Conservation (phyloP, 1,139 yeast species). For the Geotrichum aggregatum region DNA sequence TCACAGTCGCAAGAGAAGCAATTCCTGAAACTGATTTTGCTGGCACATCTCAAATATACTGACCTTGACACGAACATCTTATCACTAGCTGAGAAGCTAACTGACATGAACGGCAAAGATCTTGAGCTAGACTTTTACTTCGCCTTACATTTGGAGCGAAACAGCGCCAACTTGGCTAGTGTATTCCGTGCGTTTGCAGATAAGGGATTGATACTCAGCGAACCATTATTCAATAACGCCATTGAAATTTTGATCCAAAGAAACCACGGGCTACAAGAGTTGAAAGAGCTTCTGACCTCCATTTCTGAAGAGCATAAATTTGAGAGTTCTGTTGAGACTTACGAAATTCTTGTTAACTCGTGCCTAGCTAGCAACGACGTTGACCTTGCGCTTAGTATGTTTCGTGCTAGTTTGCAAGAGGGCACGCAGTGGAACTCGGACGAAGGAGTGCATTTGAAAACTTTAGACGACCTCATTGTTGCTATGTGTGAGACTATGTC, state of each 20-base stretch:
- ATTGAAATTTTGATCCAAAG: conserved; percentile 17
- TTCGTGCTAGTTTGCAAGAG: conserved; percentile 39
- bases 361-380: conserved; percentile 25
- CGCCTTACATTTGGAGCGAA: conserved; percentile 5
- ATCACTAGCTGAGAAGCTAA: background rate
- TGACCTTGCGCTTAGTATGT: conserved; percentile 37
- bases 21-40: conserved; percentile 10
- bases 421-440: conserved; percentile 47
- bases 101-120: background rate
- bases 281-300: conserved; percentile 7
- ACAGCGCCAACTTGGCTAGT: background rate
- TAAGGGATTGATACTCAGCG: conserved; percentile 12
- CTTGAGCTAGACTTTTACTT: conserved; percentile 15
- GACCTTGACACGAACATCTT: background rate
- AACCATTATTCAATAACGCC: conserved; percentile 15
- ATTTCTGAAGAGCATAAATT: conserved; percentile 13
- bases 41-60: conserved; percentile 10
- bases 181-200: conserved; percentile 2
- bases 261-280: conserved; percentile 4
- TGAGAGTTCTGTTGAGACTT: conserved; percentile 17
- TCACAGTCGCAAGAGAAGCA: background rate
- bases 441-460: conserved; percentile 35
- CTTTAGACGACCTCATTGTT: conserved; percentile 38
- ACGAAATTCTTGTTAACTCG: conserved; percentile 14
- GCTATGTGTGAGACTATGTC: conserved; percentile 28